A percentile compares a stretch with the other conserved stretches of the same genome.
phyloP scores from a whole-genome alignment of 176 grass and related monocot genomes.

The Carex cristatella region DNA sequence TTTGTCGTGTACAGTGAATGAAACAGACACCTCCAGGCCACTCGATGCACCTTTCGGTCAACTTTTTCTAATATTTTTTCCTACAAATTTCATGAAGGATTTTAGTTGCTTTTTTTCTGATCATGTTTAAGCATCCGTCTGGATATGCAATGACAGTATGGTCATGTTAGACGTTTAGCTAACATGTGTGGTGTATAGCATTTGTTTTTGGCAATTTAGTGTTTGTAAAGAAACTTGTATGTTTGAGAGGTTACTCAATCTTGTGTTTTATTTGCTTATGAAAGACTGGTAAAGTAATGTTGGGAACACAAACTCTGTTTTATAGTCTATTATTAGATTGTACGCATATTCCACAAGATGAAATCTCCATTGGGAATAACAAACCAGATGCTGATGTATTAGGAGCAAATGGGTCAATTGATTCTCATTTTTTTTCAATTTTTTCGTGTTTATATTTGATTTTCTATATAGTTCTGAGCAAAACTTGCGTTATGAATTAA shows the following conservation, averaged over 20 bases:
- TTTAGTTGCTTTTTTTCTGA: slow-evolving; percentile 13
- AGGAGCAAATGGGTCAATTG: no score
- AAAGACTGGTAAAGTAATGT: not conserved
- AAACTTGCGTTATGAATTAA: no score
- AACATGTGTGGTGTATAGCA: slow-evolving; percentile 21
- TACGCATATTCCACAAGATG: not conserved
- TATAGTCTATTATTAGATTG: not conserved
- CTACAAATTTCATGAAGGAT: not conserved
- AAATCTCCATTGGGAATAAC: not conserved
- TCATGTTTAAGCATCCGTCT: slow-evolving; percentile 12
- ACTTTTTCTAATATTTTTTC: not conserved
- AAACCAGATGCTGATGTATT: no score
- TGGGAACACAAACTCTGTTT: not conserved
- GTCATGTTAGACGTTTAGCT: slow-evolving; percentile 27
- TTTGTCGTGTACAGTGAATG: slow-evolving; percentile 57
- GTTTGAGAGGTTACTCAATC: slow-evolving; percentile 12
- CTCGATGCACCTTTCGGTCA: not conserved
- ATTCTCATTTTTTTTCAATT: no score
- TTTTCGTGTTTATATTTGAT: no score
- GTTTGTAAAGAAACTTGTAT: slow-evolving; percentile 21
- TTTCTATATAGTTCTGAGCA: no score
- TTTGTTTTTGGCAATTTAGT: slow-evolving; percentile 17
- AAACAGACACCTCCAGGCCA: slow-evolving; percentile 27
- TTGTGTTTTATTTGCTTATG: slow-evolving; percentile 7
- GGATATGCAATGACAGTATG: slow-evolving; percentile 1